Evolutionary conservation across 768 basidiomycete species (phyloP), one percentile per base, ranked within the genome.

Genomic region (Phlegmacium glaucopus): DNA sequence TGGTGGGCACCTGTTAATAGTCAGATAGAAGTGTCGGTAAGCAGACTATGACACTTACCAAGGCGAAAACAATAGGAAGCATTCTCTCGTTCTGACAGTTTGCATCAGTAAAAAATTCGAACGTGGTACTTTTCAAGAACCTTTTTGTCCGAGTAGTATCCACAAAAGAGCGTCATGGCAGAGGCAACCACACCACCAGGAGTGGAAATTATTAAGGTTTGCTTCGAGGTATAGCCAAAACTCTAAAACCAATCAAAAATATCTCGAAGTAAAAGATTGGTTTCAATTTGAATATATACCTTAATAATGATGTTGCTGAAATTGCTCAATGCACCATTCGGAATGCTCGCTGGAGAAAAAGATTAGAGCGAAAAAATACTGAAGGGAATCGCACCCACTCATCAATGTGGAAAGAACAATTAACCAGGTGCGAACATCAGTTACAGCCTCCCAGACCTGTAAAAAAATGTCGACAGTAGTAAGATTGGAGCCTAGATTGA

Each of bases 71-170:
- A 29, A 85, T 79, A 1, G 83, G 83, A 3, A 74, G 49, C 82
- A 82, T 83, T 4, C 82, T 72, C 50, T 82, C 80, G 30, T 70
- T 71, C 80, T 77, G 34, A n/a, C n/a, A n/a, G n/a, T n/a, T n/a
- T n/a, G n/a, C n/a, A n/a, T n/a, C 8, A 11, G 28, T 12, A 26
- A 4, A 47, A 9, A n/a, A 22, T 39, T 30, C 34, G 32, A n/a
- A n/a, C n/a, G n/a, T n/a, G n/a, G n/a, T n/a, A 39, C 18, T 32
- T 12, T 4, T 6, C 8, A 25, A 9, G 6, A 15, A 78, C 82
- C 75, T 77, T 83, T 61, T 66, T 78, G 55, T 85, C 84, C 0
- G 83, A 82, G 58, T 81, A 82, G 75, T 79, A 85, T 3, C 82
- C 82, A 51, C 79, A 82, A 4, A 72, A 55, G 13, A 83, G 51